Evolutionary conservation across 495 filamentous ascomycete genomes (phyloP), one percentile per base, ranked within the genome.

Genomic region (Penicillium bialowiezense): DNA sequence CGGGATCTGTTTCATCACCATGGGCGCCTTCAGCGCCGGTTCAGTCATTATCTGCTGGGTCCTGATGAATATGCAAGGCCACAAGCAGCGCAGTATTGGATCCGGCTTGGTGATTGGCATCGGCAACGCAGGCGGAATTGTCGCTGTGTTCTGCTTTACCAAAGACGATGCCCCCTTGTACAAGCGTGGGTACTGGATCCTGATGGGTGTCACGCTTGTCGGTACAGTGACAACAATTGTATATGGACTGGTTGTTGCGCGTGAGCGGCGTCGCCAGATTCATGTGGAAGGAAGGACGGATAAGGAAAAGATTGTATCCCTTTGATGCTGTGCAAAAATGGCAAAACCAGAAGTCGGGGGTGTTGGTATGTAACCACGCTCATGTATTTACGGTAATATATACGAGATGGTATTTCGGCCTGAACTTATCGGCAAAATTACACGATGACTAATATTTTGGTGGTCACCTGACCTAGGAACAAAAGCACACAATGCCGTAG

Each of bases 1-100:
- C 14, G 82, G 84, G 76, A 83, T 80, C 54, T 84, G 83, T 52
- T 60, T 85, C 19, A 75, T 85, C 1, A 83, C 83, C 0, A 75
- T 76, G 51, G 81, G 83, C 10, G 52, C 52, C 18, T 59, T 68
- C 10, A 53, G 53, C 41, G 46, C 64, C 0, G 56, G 55, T 7
- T 55, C 67, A 7, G 55, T 56, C 13, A 55, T 63, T 7, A 31
- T 72, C 10, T 72, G 68, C 54, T 72, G 69, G 58, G 58, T 52
- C 10, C 40, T 63, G 10, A 65, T 71, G 55, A 68, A 65, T 32
- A 50, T 70, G 32, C 53, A 50, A 3, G 69, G 69, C 3, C 61
- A 65, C 38, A 50, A 37, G 10, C 51, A 65, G 26, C 64, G 71
- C 7, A 62, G 58, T 18, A 56, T 74, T 19, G 69, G 68, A 3